Base-by-base conservation (phyloP, 352 stramenopile species). In the Blastocystis sp. region DNA sequence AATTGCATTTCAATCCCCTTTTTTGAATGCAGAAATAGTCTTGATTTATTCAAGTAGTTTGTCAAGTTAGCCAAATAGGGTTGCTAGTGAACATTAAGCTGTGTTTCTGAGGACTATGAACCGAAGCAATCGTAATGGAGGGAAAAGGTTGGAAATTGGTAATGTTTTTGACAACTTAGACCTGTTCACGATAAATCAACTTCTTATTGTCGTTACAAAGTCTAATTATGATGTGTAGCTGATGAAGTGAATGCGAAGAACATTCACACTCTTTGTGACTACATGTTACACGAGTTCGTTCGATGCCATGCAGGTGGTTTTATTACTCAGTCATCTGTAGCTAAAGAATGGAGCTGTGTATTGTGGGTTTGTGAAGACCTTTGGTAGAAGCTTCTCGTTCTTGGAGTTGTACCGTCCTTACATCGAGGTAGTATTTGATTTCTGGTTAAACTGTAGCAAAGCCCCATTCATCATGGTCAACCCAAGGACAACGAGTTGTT, bases 311-410 rank as follows among this genome's bases (percentile, higher is more conserved):
- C 68, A 19, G 15, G 15, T 37, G 48, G 1, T 24, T 35, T n/a
- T 53, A 0, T 24, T 15, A 7, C 6, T 35, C 51, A 48, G 35
- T 68, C n/a, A 27, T 44, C 13, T 11, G 19, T 84, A 84, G 73
- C 13, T 84, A 44, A 64, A 62, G 53, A 44, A 84, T 53, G 73
- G 73, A 24, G 48, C 51, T 19, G 73, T 84, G 56, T 84, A 68
- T 48, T 84, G 73, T 30, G 73, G 73, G 4, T 84, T 51, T 64
- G 54, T 84, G 15, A 69, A 68, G 13, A 27, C 15, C 1, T 69
- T 84, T 33, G 51, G 59, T 24, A 69, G 30, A 24, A 42, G 48
- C 11, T 68, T 48, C 30, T 57, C 17, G 4, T 84, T 33, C 27
- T 64, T 84, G 27, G 73, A 68, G 22, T 44, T 84, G 27, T 53